Base-by-base conservation (phyloP, 1,284 basidiomycete species). In the Veloboletus limbatus region DNA sequence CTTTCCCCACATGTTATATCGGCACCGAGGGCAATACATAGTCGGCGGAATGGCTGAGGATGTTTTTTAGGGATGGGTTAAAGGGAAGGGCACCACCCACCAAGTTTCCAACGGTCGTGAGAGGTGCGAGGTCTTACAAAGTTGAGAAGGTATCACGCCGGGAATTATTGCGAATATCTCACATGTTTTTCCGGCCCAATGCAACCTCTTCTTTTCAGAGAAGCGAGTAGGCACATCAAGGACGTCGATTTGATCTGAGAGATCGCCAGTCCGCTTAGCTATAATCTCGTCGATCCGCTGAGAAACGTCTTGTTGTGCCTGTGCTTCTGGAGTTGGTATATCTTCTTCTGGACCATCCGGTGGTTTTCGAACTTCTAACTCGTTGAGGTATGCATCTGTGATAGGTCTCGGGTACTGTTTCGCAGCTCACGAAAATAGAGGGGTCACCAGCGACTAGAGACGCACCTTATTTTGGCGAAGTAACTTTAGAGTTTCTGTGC, bases 1-100 rank as follows among this genome's bases (percentile, higher is more conserved):
- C 90, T 98, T 70, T 98, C 96, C 27, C 92, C 92, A 54, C 92
- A 94, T 11, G 93, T 97, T 58, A 99, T 97, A 55, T 97, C 93
- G 1, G 88, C 92, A 7, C 96, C 96, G 51, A 91, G 86, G 28
- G 79, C 73, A 6, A 88, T 81, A 56, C 93, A 97, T 16, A 99
- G 69, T 18, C 94, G 80, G 14, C 96, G 85, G 76, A 98, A 99
- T 0, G 96, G 96, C 90, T 92, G 40, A 11, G 37, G 13, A 39
- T 2, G 48, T 20, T 48, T 37, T 58, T n/a, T 47, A 14, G 35
- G 16, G 9, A 25, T 22, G 3, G 21, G 4, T 8, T 17, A 7
- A 33, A 22, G 27, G 17, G 6, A 26, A 40, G 11, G 35, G 18
- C 2, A 27, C 13, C 13, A 46, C 82, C 39, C 64, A 91, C 91